Evolutionary conservation across 2,329 filamentous ascomycete species (phyloP).

Genomic region (Epichloe coenophiala): DNA sequence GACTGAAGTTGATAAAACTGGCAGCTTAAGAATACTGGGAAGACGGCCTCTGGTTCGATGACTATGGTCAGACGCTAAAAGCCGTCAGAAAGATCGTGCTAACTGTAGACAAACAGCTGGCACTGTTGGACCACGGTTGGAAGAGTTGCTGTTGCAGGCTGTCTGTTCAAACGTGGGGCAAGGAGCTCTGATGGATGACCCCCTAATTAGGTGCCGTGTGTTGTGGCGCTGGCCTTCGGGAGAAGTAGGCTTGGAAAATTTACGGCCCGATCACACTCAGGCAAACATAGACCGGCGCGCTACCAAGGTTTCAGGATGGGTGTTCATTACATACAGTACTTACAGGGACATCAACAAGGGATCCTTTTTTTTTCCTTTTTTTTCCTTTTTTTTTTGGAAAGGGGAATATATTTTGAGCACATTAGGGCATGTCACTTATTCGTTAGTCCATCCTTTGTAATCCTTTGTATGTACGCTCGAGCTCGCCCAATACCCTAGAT

Average conservation of each 20-base stretch:
- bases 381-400: too few species aligned
- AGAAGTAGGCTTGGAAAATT: neutral
- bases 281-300: too few species aligned
- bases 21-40: neutral
- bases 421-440: too few species aligned
- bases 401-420: too few species aligned
- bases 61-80: neutral
- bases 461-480: too few species aligned
- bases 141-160: neutral
- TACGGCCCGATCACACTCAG: neutral
- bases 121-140: neutral
- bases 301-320: too few species aligned
- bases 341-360: too few species aligned
- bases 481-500: too few species aligned
- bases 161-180: neutral
- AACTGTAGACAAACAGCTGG: neutral
- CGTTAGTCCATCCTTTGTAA: too few species aligned
- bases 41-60: neutral
- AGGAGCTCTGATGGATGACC: neutral
- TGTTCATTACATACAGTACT: too few species aligned
- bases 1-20: neutral
- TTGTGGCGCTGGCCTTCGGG: neutral
- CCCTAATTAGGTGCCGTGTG: neutral
- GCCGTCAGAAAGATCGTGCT: neutral
- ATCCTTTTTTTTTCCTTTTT: too few species aligned